Percentiles rank a stretch among this genome's conserved stretches.
These are phyloP conservation scores for Alternaria triticimaculans DNA, from an alignment of 2,329 filamentous ascomycete genomes.

Conservation along the genomic window DNA sequence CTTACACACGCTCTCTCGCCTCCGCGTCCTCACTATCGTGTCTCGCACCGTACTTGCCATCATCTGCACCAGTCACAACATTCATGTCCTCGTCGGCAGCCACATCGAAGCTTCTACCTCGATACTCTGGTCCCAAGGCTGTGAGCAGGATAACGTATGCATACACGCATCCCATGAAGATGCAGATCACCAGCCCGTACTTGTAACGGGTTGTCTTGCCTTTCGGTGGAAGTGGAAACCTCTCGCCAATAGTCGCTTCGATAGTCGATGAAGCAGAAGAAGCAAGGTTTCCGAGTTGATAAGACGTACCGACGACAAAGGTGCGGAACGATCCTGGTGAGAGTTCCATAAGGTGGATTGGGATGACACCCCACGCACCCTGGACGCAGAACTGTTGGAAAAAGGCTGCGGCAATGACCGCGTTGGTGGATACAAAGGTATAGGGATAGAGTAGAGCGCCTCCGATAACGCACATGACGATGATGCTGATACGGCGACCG, in stretches of 20 bases:
- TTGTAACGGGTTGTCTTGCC: constrained; percentile 47
- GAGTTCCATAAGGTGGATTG: constrained; percentile 78
- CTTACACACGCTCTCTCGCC: neutral
- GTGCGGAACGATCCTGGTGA: constrained; percentile 75
- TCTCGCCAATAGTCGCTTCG: constrained; percentile 75
- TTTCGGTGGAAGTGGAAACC: constrained; percentile 70
- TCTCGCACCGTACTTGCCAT: constrained; percentile 15
- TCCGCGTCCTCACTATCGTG: constrained; percentile 12
- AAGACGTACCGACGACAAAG: constrained; percentile 75
- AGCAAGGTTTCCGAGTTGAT: constrained; percentile 79
- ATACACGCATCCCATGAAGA: constrained; percentile 88
- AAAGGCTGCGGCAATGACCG: constrained; percentile 79
- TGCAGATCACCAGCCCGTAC: constrained; percentile 85
- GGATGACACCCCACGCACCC: constrained; percentile 55
- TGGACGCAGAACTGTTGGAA: constrained; percentile 68
- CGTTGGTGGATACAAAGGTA: constrained; percentile 68
- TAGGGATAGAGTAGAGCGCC: constrained; percentile 86
- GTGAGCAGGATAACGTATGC: constrained; percentile 68
- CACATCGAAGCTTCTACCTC: constrained; percentile 43
- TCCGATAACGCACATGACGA: constrained; percentile 63
- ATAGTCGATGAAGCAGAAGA: constrained; percentile 75
- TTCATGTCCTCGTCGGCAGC: constrained; percentile 44
- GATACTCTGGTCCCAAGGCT: constrained; percentile 64
- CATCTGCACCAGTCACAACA: constrained; percentile 25
- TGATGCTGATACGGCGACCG: constrained; percentile 57